Evolutionary conservation across 139 green algal genomes (phyloP).

Genomic region (Haematococcus lacustris): DNA sequence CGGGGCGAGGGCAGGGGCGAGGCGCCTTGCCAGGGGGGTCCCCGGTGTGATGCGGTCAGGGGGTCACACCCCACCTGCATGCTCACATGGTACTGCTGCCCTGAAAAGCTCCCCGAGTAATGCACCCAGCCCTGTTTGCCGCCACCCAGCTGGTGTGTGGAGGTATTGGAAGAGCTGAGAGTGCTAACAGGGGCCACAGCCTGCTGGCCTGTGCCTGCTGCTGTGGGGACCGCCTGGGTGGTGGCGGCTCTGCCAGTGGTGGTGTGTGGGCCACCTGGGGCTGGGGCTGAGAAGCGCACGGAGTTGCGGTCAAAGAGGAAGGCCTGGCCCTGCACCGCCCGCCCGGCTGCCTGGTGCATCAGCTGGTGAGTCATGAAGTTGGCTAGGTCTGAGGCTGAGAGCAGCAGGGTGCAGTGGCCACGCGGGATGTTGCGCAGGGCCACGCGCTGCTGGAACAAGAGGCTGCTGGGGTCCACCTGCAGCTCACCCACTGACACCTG

Average conservation of each 20-base stretch:
- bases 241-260: background rate
- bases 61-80: too few relatives aligned
- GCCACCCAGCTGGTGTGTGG: background rate
- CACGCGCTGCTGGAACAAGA: conserved; percentile 21
- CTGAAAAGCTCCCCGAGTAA: too few relatives aligned
- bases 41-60: too few relatives aligned
- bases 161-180: background rate
- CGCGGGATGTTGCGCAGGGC: conserved; percentile 17
- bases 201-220: background rate
- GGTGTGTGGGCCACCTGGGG: background rate
- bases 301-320: conserved; percentile 1
- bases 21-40: too few relatives aligned
- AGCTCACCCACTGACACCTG: conserved; percentile 45
- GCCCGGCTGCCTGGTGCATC: background rate
- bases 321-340: background rate
- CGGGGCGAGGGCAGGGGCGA: too few relatives aligned
- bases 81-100: too few relatives aligned
- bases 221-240: background rate
- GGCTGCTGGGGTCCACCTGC: conserved; percentile 29
- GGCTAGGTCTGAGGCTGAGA: conserved; percentile 11
- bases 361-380: conserved; percentile 16
- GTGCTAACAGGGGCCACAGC: background rate
- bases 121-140: background rate
- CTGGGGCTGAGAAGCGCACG: background rate
- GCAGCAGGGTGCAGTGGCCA: conserved; percentile 3